Base-by-base conservation (phyloP, 1,284 basidiomycete genomes). In the Apiotrichum mycotoxinovorans region DNA sequence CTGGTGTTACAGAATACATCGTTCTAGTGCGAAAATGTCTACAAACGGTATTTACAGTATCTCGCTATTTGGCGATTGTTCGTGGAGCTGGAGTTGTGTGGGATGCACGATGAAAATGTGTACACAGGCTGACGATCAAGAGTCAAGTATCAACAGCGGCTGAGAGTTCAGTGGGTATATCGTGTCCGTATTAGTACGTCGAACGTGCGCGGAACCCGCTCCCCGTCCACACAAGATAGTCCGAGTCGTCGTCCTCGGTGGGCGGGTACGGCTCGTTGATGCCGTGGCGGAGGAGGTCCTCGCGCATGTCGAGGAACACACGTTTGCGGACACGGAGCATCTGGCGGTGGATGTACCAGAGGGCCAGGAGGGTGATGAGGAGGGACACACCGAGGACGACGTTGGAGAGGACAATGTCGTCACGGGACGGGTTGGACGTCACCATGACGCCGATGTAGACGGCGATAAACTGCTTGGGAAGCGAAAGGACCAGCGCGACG, bases 371-470 rank as follows among this genome's bases (percentile, higher is more conserved):
- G 1, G 68, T 68, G 45, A 71, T 62, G n/a, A 66, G 15, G 15
- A 67, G 60, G 15, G 62, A 61, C 35, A 62, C 61, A 5, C 49
- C 66, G 54, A 51, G 49, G 53, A 71, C 68, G 27, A 55, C 56
- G 46, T 67, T 62, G 20, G 64, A 66, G 25, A 71, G 60, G 11
- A 35, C 30, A 41, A 66, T 53, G 41, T 65, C 59, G 14, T 43
- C 44, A 9, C 46, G 26, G 20, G 50, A 23, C 5, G 10, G 68
- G 83, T 41, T 88, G 75, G 4, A 88, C 84, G 33, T 79, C 69
- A 60, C 85, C 81, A 61, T 83, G 85, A 61, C 59, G 20, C 59
- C 59, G 20, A 61, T 51, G 55, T 70, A 71, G 11, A 71, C 70
- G 27, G 61, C 65, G 26, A 70, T 64, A 11, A 69, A 59, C 62